Evolutionary conservation across 768 basidiomycete species (phyloP), one percentile per base, ranked within the genome.

Genomic region (Phylloporus sp.): DNA sequence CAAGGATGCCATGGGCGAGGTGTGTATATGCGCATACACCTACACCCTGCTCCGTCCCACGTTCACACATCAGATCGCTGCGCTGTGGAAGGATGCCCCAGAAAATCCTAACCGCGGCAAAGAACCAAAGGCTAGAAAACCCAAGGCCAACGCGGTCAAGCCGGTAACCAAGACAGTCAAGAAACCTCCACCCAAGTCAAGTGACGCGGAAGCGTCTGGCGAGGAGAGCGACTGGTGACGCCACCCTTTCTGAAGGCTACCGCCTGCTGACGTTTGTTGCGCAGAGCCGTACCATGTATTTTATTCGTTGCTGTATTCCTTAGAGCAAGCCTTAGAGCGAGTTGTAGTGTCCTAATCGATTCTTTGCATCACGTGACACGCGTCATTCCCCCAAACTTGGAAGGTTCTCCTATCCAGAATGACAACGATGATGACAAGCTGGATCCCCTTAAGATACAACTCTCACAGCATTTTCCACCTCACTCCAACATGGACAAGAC

Each of bases 61-160:
- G 6, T 22, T 20, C 17, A 3, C 31, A 15, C 2, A n/a, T n/a
- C 52, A 84, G 82, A 79, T 84, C 50, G 80, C 74, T 6, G 66
- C 60, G 1, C 45, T 78, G 45, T 83, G 82, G 82, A 72, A 67
- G 36, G 72, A 80, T 46, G 71, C 81, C 0, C 78, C 78, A 1
- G 80, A 81, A 57, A 84, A 84, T 57, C 81, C 82, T 1, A 82
- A 80, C 49, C 75, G 79, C 21, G 81, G 80, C 17, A 72, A 78
- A 48, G 74, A 72, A 15, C 58, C 70, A 26, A 78, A 75, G 50
- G 17, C 72, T n/a, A 71, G 64, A 38, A 77, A 75, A 36, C 54
- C 76, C 20, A 78, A 75, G 47, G 69, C 69, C 2, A 63, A 60
- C 23, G 42, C 38, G 26, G 39, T 37, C 15, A 55, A 59, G 33